These are phyloP conservation scores for Lumnitzera littorea DNA, from an alignment of 345 rosid species.

Conservation along the genomic window DNA sequence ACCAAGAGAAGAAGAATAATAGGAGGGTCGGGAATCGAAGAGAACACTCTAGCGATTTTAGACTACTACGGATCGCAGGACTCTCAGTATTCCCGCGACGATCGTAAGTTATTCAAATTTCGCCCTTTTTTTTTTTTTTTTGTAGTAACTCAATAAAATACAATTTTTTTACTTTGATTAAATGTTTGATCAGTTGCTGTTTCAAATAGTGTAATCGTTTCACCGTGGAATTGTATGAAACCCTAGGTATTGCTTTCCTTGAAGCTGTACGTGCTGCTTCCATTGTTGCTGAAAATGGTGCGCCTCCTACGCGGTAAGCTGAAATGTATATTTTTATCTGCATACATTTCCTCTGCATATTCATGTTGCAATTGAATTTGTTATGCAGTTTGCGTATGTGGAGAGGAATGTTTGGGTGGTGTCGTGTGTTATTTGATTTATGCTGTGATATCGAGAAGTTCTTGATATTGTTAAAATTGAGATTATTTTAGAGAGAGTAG, in stretches of 20 bases:
- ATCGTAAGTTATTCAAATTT: slow-evolving; percentile 24
- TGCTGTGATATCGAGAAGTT: no score
- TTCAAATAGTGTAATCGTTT: background rate
- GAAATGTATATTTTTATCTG: background rate
- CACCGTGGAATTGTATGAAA: background rate
- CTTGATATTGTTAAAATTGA: no score
- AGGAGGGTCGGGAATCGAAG: slow-evolving; percentile 42
- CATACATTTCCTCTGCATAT: no score
- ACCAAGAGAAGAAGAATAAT: slow-evolving; percentile 10
- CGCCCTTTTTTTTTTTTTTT: no score
- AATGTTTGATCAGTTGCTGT: background rate
- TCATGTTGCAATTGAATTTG: no score
- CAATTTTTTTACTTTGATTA: slow-evolving; percentile 2
- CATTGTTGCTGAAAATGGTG: slow-evolving; percentile 33
- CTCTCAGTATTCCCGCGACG: slow-evolving; percentile 56
- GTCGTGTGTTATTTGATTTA: no score
- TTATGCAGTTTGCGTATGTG: no score
- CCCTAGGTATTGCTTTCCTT: slow-evolving; percentile 57
- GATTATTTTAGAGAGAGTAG: no score
- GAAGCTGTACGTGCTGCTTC: slow-evolving; percentile 71
- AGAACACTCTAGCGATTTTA: slow-evolving; percentile 65
- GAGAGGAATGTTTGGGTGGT: no score
- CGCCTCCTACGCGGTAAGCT: slow-evolving; percentile 56
- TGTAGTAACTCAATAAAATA: no score
- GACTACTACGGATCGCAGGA: slow-evolving; percentile 42